Base-by-base conservation (phyloP, 768 basidiomycete species). In the Lyophyllum semitale region DNA sequence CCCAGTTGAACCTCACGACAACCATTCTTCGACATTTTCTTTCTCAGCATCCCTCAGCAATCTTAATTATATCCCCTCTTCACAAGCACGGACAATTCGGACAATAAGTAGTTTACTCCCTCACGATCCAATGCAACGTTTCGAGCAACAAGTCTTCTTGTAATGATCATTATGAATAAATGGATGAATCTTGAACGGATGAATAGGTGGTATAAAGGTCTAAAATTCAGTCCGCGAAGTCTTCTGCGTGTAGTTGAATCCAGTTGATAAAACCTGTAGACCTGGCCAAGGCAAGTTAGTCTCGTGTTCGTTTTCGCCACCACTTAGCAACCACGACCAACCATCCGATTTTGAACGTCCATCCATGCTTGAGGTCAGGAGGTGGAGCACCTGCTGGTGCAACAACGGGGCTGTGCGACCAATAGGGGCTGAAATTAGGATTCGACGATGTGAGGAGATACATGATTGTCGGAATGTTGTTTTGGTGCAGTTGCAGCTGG, bases 391-490 rank as follows among this genome's bases (percentile, higher is more conserved):
- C 56, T 15, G 47, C 35, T 15, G 57, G 55, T 9, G 56, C 42
- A 26, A 46, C 33, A 23, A 58, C 38, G 7, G 67, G 67, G 18
- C 48, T 55, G 49, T 68, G 65, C 11, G 75, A 74, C 71, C 77
- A 78, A 53, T 74, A 68, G 0, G 79, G 73, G 47, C 67, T 62
- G 37, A 71, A 66, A 2, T 58, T 60, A 17, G 72, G 58, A 32
- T 64, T 61, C 18, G 59, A 53, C 0, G 78, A 74, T 0, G 79
- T 80, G 49, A 78, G 73, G 26, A 79, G 64, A 47, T 79, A 81
- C 53, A 74, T 65, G 33, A 79, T 67, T 6, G 68, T 66, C 2
- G 77, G 75, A n/a, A 72, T 43, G 12, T 59, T 58, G 9, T 53
- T 53, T 6, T 69, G 67, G 42, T 68, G 68, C 35, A 57, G 50